Base-by-base conservation (phyloP, 192 early-diverging fungal genomes). In the Coemansia asiatica region DNA sequence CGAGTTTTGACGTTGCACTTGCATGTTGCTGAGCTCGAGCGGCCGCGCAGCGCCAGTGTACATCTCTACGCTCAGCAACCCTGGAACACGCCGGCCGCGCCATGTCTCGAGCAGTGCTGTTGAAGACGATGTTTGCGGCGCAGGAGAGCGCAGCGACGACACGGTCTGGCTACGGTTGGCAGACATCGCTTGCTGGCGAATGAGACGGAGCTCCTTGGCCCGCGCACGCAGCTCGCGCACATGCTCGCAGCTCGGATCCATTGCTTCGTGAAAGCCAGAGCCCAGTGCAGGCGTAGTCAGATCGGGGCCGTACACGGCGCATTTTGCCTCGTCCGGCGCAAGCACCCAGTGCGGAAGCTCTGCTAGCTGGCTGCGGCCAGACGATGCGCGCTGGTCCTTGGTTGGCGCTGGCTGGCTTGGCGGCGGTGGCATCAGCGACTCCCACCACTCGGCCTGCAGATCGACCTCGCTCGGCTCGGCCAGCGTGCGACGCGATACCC, bases 351-450 rank as follows among this genome's bases (percentile, higher is more conserved):
- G 48, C 1, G 78, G 78, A 23, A 81, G 72, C 36, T 81, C 72
- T 5, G 69, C 19, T 6, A 40, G 46, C 27, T 63, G 67, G 58
- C 57, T n/a, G 31, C 76, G 67, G 22, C 63, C 31, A 19, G 55
- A 58, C 13, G 28, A 26, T 3, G 36, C 10, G 27, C 69, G 65
- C 46, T 66, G 60, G 15, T 66, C 72, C 22, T 63, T 62, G 21
- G 29, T 46, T 27, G 53, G 25, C 36, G 54, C 33, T 13, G 44
- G 18, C 21, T 23, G 36, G 13, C 64, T 51, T 15, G 33, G 47
- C 1, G 78, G 66, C 36, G 78, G 78, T 4, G 78, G 78, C 72
- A 81, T 63, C 38, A 81, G 78, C 56, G 78, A 60, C 31, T 63
- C 69, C 72, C 72, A 75, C 78, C 78, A 81, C 26, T 71, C 78